Evolutionary conservation across 768 basidiomycete genomes (phyloP).

Genomic region (Neoboletus subvelutipes): DNA sequence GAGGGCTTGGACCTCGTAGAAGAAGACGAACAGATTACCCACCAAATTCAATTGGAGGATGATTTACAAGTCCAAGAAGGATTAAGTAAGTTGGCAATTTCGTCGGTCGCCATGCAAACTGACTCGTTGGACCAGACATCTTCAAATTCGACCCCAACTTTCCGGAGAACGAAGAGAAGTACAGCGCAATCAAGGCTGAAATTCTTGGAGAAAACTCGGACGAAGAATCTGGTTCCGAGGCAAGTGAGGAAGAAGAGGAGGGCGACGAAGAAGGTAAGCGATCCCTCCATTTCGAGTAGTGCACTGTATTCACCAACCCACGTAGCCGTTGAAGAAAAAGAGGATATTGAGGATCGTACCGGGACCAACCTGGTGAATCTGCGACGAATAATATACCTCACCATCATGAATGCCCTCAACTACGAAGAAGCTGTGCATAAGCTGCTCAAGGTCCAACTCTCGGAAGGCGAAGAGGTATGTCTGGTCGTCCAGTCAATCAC

Average conservation of each 20-base stretch:
- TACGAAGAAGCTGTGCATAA: slow-evolving; percentile 99
- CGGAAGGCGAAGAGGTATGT: slow-evolving; percentile 90
- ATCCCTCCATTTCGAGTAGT: slow-evolving; percentile 18
- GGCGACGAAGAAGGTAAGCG: slow-evolving; percentile 50
- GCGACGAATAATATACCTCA: slow-evolving; percentile 90
- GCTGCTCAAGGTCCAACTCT: slow-evolving; percentile 86
- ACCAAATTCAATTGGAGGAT: slow-evolving; percentile 89
- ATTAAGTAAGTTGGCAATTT: slow-evolving; percentile 63
- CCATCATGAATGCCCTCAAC: slow-evolving; percentile 98
- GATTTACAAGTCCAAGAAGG: slow-evolving; percentile 93
- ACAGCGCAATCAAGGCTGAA: slow-evolving; percentile 86
- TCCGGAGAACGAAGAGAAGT: slow-evolving; percentile 90
- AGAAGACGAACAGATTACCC: slow-evolving; percentile 97
- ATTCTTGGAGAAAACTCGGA: slow-evolving; percentile 89
- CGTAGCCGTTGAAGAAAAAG: slow-evolving; percentile 69
- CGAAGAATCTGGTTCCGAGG: slow-evolving; percentile 63
- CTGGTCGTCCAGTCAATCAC: background rate
- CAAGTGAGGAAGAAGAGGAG: slow-evolving; percentile 66
- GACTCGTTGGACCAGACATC: slow-evolving; percentile 57
- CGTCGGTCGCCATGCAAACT: slow-evolving; percentile 3
- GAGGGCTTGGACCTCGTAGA: slow-evolving; percentile 97
- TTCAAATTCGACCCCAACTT: slow-evolving; percentile 93
- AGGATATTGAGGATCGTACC: slow-evolving; percentile 92
- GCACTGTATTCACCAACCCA: slow-evolving; percentile 17
- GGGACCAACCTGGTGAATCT: slow-evolving; percentile 96